Conservation (phyloP, 305 asterid species). For the Coffea humblotiana region DNA sequence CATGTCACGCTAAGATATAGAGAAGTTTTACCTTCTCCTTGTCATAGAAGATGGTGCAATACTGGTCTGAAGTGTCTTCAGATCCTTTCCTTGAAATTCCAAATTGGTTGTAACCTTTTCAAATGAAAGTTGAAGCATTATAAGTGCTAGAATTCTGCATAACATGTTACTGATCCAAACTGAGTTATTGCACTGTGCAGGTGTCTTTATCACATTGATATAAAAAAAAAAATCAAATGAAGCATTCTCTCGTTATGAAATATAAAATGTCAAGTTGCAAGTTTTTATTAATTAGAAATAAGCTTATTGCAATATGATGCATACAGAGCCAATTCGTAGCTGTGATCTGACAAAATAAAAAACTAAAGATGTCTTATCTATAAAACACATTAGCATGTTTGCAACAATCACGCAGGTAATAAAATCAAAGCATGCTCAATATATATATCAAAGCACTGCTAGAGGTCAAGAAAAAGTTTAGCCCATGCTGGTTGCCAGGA, state of each 20-base stretch:
- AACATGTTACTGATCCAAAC: slow-evolving; percentile 3
- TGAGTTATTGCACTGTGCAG: background rate
- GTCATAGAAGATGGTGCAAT: slow-evolving; percentile 82
- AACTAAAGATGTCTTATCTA: background rate
- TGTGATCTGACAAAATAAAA: background rate
- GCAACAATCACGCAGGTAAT: background rate
- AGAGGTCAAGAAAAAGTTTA: slow-evolving; percentile 1
- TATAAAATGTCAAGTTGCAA: background rate
- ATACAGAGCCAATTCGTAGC: background rate
- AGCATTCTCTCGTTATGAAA: slow-evolving; percentile 1
- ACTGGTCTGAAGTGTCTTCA: slow-evolving; percentile 84
- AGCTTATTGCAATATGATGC: too few species aligned
- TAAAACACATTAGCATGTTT: background rate
- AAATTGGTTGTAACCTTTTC: slow-evolving; percentile 78
- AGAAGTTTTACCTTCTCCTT: slow-evolving; percentile 69
- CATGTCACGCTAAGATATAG: slow-evolving; percentile 2
- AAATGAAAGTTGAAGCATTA: slow-evolving; percentile 17
- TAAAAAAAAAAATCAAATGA: background rate
- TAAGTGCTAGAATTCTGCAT: slow-evolving; percentile 1
- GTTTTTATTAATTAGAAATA: background rate
- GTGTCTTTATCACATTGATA: background rate
- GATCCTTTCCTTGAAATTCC: slow-evolving; percentile 93
- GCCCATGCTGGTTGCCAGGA: background rate
- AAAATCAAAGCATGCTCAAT: background rate
- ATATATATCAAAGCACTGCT: background rate